Evolutionary conservation across 331 rosid genomes (phyloP).

Genomic region (Telfairia occidentalis): DNA sequence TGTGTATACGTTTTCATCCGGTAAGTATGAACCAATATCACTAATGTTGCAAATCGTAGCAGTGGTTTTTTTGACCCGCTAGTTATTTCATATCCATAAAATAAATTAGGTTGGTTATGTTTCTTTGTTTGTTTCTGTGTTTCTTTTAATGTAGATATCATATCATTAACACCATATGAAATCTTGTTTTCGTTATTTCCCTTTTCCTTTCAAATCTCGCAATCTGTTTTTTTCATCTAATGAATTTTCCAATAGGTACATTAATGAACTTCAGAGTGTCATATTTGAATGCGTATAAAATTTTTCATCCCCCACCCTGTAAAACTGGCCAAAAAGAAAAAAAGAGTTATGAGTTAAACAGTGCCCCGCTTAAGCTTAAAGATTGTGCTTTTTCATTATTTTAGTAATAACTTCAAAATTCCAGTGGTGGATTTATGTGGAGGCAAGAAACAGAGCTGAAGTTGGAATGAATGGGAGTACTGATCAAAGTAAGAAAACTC

Average conservation of each 20-base stretch:
- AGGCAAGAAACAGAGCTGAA: not conserved
- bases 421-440: not conserved
- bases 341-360: not conserved
- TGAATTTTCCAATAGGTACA: not conserved
- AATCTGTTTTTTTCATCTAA: not conserved
- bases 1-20: slow-evolving; percentile 96
- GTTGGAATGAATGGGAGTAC: not conserved
- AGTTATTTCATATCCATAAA: not conserved
- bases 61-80: not conserved
- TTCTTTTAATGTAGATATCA: not conserved
- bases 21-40: slow-evolving; percentile 44
- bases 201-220: not conserved
- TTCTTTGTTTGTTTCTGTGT: not conserved
- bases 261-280: not conserved
- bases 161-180: not conserved
- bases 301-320: not conserved
- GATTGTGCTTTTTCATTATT: not conserved
- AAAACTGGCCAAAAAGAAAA: not conserved
- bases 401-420: not conserved
- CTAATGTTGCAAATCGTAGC: not conserved
- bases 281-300: not conserved
- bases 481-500: not conserved
- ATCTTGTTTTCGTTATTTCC: not conserved
- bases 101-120: not conserved
- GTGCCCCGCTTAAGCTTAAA: not conserved